Conservation (phyloP, 495 filamentous ascomycete genomes). For the Aeminium ludgeri region DNA sequence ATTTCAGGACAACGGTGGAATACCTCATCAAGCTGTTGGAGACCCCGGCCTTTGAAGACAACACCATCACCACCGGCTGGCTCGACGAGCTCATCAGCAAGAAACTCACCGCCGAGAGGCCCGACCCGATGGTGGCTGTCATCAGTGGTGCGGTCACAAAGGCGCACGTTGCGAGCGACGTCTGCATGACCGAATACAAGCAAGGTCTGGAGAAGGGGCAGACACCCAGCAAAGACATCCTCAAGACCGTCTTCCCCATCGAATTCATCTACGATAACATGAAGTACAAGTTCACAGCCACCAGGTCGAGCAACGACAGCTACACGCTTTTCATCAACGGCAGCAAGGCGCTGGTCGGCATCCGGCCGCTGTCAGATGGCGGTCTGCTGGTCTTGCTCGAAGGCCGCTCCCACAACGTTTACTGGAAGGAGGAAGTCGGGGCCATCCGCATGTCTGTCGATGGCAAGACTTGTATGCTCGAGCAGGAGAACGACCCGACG, state of each 20-base stretch:
- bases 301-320: conserved; percentile 78
- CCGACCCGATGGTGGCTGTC: conserved; percentile 77
- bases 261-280: conserved; percentile 97
- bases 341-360: conserved; percentile 85
- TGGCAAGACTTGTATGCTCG: conserved; percentile 90
- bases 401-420: conserved; percentile 90
- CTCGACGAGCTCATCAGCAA: conserved; percentile 96
- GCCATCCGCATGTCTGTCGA: conserved; percentile 93
- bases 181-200: conserved; percentile 70
- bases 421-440: conserved; percentile 98
- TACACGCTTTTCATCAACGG: conserved; percentile 99
- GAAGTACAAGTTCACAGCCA: conserved; percentile 97
- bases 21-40: conserved; percentile 98
- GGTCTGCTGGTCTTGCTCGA: conserved; percentile 80
- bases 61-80: conserved; percentile 99
- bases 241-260: conserved; percentile 94
- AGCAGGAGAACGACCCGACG: conserved; percentile 98
- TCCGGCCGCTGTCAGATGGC: conserved; percentile 83
- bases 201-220: conserved; percentile 90
- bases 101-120: conserved; percentile 90
- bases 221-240: conserved; percentile 84
- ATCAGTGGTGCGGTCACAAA: conserved; percentile 90
- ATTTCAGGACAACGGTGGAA: conserved; percentile 96
- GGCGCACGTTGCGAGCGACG: conserved; percentile 83
- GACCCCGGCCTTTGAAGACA: conserved; percentile 95